Conservation (phyloP, 164 flowering plant genomes). For the Umbilicus rupestris region DNA sequence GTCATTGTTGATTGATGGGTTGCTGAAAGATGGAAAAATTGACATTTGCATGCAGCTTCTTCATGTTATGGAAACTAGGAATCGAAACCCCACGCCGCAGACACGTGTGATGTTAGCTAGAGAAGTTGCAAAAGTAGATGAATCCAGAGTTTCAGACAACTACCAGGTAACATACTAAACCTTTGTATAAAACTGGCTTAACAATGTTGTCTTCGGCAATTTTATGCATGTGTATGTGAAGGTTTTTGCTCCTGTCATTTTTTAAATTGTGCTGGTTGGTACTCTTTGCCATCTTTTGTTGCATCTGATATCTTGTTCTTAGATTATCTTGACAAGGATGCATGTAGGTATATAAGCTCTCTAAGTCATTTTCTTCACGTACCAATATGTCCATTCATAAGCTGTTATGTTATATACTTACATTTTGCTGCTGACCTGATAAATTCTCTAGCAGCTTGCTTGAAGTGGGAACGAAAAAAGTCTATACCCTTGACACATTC, state of each 20-base stretch:
- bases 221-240: not conserved
- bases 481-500: not conserved
- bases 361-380: not conserved
- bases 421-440: not conserved
- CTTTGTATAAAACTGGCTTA: too few species aligned
- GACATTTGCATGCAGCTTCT: conserved; percentile 52
- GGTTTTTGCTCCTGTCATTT: too few species aligned
- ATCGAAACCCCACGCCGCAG: conserved; percentile 26
- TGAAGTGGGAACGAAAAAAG: not conserved
- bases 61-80: conserved; percentile 44
- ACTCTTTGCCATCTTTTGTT: not conserved
- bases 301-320: not conserved
- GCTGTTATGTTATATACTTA: not conserved
- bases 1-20: conserved; percentile 66
- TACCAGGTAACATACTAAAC: not conserved
- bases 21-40: conserved; percentile 44
- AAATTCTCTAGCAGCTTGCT: not conserved
- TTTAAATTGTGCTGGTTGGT: too few species aligned
- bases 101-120: conserved; percentile 42
- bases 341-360: too few species aligned
- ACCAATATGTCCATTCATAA: not conserved
- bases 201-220: not conserved
- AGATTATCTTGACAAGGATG: not conserved
- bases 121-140: conserved; percentile 39
- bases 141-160: conserved; percentile 4